phyloP scores from a whole-genome alignment of 2,329 filamentous ascomycete species.

The Clonostachys byssicola region DNA sequence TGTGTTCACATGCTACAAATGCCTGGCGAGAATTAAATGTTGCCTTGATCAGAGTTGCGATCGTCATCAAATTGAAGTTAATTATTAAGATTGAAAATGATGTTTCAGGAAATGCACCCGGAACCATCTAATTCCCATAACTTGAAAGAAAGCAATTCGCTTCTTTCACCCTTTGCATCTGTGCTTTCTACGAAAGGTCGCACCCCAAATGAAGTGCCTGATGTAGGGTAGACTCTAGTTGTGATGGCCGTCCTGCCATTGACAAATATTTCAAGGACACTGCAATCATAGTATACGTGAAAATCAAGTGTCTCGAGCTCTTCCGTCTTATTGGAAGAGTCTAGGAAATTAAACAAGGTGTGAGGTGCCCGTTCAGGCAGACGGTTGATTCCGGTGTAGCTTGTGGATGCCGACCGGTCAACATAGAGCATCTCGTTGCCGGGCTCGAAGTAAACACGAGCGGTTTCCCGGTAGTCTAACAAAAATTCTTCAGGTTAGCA shows the following conservation, averaged over 20 bases:
- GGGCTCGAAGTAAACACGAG: constrained; percentile 30
- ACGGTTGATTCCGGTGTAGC: constrained; percentile 16
- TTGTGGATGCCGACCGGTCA: constrained; percentile 23
- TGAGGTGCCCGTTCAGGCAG: constrained; percentile 26
- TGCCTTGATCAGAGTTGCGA: too few species aligned
- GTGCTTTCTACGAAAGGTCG: constrained; percentile 14
- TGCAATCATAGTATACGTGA: constrained; percentile 14
- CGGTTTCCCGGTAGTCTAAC: constrained; percentile 9
- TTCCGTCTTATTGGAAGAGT: neutral
- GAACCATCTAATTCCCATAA: too few species aligned
- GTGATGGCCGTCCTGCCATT: constrained; percentile 19
- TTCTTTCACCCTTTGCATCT: constrained; percentile 1
- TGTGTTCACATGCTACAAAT: too few species aligned
- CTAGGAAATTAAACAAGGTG: constrained; percentile 39
- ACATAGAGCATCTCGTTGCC: constrained; percentile 31
- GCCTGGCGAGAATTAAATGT: too few species aligned
- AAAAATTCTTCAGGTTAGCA: too few species aligned
- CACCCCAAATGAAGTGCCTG: constrained; percentile 7
- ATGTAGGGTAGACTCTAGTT: constrained; percentile 13
- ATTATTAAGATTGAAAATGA: too few species aligned
- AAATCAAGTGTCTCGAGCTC: constrained; percentile 12
- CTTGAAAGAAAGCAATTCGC: constrained; percentile 8
- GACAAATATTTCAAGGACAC: constrained; percentile 16
- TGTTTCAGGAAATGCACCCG: too few species aligned
- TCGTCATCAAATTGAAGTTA: too few species aligned